Conservation (phyloP, 2,329 filamentous ascomycete genomes). For the Curvularia sp. region DNA sequence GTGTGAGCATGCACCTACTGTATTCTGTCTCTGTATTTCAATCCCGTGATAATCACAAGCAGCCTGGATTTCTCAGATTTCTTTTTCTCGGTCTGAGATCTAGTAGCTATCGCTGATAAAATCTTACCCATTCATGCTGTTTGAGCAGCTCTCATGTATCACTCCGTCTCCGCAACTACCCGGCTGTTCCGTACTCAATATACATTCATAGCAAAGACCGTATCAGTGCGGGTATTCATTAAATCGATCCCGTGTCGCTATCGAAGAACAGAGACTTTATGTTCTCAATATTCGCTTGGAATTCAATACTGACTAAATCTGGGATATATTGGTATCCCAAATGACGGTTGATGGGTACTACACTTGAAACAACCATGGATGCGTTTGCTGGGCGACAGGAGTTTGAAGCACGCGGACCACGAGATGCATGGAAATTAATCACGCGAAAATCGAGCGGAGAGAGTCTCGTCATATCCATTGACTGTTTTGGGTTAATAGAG, state of each 20-base stretch:
- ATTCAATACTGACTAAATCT: neutral
- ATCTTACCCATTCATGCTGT: no score
- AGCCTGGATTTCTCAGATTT: no score
- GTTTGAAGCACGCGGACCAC: neutral
- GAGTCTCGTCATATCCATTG: neutral
- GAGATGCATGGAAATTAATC: neutral
- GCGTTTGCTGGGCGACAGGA: neutral
- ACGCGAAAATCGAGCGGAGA: neutral
- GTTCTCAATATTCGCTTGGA: neutral
- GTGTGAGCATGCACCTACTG: neutral
- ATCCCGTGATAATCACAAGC: neutral
- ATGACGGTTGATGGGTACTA: neutral
- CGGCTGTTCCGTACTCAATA: no score
- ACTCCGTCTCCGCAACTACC: no score
- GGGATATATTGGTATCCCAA: neutral
- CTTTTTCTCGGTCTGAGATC: neutral
- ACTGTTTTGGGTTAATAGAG: neutral
- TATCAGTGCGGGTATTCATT: neutral
- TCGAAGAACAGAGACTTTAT: neutral
- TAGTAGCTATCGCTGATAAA: neutral
- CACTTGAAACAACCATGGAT: neutral
- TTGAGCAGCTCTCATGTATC: no score
- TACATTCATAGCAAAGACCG: neutral
- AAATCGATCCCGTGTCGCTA: no score
- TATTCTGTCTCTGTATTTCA: neutral